phyloP scores from a whole-genome alignment of 495 filamentous ascomycete genomes.

The Haplographium delicatum region DNA sequence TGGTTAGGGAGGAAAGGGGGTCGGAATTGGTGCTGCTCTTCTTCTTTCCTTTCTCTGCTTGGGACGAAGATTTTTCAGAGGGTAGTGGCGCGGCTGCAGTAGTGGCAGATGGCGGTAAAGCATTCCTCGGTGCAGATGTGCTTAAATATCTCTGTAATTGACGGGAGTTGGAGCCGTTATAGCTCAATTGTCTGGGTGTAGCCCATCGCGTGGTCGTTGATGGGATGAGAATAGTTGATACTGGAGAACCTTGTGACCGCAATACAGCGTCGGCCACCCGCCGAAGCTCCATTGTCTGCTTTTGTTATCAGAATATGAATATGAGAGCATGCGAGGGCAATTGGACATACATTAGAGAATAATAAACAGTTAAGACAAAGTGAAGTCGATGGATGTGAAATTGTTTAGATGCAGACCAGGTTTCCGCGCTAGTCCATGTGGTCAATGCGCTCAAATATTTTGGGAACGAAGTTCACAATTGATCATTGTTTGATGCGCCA shows the following conservation, averaged over 20 bases:
- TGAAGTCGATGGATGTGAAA: constrained; percentile 16
- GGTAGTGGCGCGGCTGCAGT: not conserved
- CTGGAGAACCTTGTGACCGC: constrained; percentile 23
- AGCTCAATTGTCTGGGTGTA: constrained; percentile 4
- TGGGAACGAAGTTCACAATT: not conserved
- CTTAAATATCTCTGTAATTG: constrained; percentile 24
- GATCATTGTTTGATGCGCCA: constrained; percentile 5
- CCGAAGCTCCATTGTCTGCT: constrained; percentile 35
- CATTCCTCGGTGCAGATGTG: constrained; percentile 10
- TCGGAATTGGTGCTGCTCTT: no score
- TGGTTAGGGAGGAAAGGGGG: not conserved
- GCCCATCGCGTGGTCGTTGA: constrained; percentile 15
- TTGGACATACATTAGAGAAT: constrained; percentile 7
- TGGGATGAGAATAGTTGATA: constrained; percentile 27
- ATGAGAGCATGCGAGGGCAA: constrained; percentile 9
- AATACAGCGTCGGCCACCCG: constrained; percentile 29
- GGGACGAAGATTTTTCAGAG: not conserved
- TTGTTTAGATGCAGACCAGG: constrained; percentile 5
- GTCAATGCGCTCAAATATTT: constrained; percentile 22
- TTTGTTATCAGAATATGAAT: constrained; percentile 3
- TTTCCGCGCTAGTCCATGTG: constrained; percentile 11
- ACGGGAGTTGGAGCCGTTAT: not conserved
- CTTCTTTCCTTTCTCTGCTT: no score
- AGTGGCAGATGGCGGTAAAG: not conserved
- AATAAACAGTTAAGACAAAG: no score